Evolutionary conservation across 331 rosid species (phyloP).

Genomic region (Prunus yedoensis): DNA sequence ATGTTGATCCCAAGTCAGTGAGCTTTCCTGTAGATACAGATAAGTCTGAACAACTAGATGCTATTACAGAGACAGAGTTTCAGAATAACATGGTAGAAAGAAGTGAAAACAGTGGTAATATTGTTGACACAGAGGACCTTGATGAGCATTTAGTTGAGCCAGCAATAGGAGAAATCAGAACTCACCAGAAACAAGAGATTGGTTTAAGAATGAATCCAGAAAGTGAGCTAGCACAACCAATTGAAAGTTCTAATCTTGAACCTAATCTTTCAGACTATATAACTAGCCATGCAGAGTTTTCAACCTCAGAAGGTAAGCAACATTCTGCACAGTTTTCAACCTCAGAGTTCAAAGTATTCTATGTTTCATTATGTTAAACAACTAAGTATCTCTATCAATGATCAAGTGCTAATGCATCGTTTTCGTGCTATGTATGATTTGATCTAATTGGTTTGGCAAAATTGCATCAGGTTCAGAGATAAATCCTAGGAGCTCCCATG

Average conservation of each 20-base stretch:
- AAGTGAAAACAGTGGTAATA: conserved; percentile 23
- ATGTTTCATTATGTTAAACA: background rate
- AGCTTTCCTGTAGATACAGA: background rate
- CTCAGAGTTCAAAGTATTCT: background rate
- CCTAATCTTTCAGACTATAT: conserved; percentile 24
- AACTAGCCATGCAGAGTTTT: conserved; percentile 35
- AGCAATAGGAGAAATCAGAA: conserved; percentile 27
- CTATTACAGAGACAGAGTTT: conserved; percentile 34
- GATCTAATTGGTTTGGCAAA: conserved; percentile 14
- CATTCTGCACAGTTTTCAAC: background rate
- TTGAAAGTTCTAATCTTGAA: conserved; percentile 30
- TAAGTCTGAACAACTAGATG: conserved; percentile 25
- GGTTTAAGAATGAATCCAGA: conserved; percentile 18
- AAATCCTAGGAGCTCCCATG: conserved; percentile 14
- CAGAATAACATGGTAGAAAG: conserved; percentile 26
- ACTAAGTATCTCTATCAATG: background rate
- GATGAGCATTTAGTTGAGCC: conserved; percentile 22
- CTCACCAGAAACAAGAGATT: conserved; percentile 30
- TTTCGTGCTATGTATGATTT: background rate
- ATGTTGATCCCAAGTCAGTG: no score
- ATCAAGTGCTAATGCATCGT: background rate
- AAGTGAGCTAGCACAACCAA: conserved; percentile 25
- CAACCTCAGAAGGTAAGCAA: conserved; percentile 32
- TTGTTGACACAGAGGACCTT: conserved; percentile 18
- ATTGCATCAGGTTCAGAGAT: conserved; percentile 32